phyloP scores from a whole-genome alignment of 176 grass and related monocot species.

The Rhynchospora pubera region DNA sequence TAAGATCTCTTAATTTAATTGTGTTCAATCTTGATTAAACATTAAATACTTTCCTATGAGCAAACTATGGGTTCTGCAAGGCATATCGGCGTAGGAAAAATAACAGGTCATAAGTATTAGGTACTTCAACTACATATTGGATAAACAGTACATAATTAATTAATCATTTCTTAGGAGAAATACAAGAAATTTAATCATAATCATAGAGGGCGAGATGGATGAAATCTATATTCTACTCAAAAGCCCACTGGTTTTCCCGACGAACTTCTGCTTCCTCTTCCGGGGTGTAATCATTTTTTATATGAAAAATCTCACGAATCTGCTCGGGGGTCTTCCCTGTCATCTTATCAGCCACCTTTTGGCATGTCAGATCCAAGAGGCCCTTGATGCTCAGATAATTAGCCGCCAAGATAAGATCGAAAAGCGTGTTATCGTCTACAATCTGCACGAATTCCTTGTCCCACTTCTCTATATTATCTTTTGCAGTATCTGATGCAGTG shows the following conservation, averaged over 20 bases:
- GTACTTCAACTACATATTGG: too few relatives aligned
- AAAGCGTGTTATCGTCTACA: conserved; percentile 17
- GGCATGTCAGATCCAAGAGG: conserved; percentile 20
- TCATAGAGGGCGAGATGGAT: background rate
- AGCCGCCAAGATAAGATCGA: conserved; percentile 9
- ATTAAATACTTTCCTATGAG: too few relatives aligned
- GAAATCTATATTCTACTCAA: background rate
- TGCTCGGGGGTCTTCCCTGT: conserved; percentile 1
- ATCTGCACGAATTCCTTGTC: conserved; percentile 16
- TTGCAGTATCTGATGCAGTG: background rate
- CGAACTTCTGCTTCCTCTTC: conserved; percentile 22
- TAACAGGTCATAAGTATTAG: too few relatives aligned
- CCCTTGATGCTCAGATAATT: conserved; percentile 26
- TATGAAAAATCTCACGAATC: conserved; percentile 19
- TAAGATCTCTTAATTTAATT: too few relatives aligned
- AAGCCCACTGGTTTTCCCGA: conserved; percentile 15
- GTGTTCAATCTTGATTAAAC: too few relatives aligned
- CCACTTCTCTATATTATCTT: background rate
- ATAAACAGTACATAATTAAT: too few relatives aligned
- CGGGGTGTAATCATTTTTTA: conserved; percentile 24
- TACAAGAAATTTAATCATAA: too few relatives aligned
- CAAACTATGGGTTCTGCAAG: too few relatives aligned
- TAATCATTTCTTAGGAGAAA: too few relatives aligned
- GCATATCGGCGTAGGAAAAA: too few relatives aligned
- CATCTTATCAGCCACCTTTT: conserved; percentile 4